These are phyloP conservation scores for Ogataea hybrid DNA, from an alignment of 1,139 yeast genomes.

Conservation along the genomic window DNA sequence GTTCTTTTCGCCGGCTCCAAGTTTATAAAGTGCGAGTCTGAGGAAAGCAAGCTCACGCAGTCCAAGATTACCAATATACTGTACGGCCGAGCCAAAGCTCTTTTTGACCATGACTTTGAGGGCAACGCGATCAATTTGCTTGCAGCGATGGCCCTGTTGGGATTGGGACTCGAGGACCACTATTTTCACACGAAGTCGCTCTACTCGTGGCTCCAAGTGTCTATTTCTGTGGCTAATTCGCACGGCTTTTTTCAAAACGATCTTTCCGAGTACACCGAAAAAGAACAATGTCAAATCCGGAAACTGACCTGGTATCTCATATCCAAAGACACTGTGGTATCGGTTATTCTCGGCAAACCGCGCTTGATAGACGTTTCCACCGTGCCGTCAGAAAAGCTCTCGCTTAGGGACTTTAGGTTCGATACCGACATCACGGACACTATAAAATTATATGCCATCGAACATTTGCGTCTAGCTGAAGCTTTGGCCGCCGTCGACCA, in stretches of 20 bases:
- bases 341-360: conserved; percentile 8
- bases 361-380: conserved; percentile 1
- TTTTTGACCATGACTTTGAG: conserved; percentile 14
- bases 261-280: conserved; percentile 42
- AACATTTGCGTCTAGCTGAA: conserved; percentile 8
- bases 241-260: conserved; percentile 6
- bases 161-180: conserved; percentile 4
- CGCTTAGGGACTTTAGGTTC: conserved; percentile 48
- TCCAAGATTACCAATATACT: conserved; percentile 9
- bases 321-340: conserved; percentile 10
- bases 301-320: conserved; percentile 61
- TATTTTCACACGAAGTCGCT: conserved; percentile 6
- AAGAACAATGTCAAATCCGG: conserved; percentile 40
- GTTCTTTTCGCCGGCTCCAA: conserved; percentile 15
- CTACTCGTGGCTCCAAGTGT: conserved; percentile 12
- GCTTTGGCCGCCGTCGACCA: conserved; percentile 7
- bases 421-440: conserved; percentile 24
- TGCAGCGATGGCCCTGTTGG: conserved; percentile 8
- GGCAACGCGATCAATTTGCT: conserved; percentile 5
- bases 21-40: conserved; percentile 2
- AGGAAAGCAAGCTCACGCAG: conserved; percentile 9
- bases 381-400: conserved; percentile 4
- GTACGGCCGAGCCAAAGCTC: conserved; percentile 13
- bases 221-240: conserved; percentile 5
- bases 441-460: conserved; percentile 6